Evolutionary conservation across 2,329 filamentous ascomycete genomes (phyloP).

Genomic region (Colletotrichum spinosum): DNA sequence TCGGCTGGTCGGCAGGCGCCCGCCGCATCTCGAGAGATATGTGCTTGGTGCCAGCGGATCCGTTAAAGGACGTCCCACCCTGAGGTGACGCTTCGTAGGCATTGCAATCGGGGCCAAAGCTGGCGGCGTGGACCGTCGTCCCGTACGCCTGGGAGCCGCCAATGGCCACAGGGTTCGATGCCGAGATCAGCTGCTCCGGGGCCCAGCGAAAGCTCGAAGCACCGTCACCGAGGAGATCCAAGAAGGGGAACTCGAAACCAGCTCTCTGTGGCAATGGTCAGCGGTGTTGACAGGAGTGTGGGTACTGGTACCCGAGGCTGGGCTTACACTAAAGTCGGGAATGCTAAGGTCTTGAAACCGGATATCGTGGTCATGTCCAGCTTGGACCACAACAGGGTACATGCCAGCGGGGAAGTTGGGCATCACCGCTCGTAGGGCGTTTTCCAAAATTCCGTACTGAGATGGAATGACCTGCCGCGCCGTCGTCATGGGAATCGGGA

Average conservation of each 20-base stretch:
- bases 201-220: constrained; percentile 64
- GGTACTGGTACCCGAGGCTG: constrained; percentile 38
- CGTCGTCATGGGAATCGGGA: constrained; percentile 60
- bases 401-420: constrained; percentile 61
- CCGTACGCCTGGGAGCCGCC: constrained; percentile 60
- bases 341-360: constrained; percentile 53
- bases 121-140: constrained; percentile 52
- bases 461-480: constrained; percentile 61
- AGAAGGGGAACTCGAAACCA: constrained; percentile 66
- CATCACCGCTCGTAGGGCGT: constrained; percentile 58
- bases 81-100: constrained; percentile 53
- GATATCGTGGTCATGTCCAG: constrained; percentile 63
- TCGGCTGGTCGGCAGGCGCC: constrained; percentile 5
- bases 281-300: not conserved
- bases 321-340: constrained; percentile 60
- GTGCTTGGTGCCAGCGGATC: constrained; percentile 26
- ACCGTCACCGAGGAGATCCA: constrained; percentile 63
- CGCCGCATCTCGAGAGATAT: constrained; percentile 39
- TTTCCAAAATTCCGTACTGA: constrained; percentile 61
- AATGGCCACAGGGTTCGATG: constrained; percentile 55
- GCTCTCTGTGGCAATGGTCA: constrained; percentile 51
- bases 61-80: constrained; percentile 38
- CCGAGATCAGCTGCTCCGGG: constrained; percentile 59
- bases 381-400: constrained; percentile 65
- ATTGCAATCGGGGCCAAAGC: constrained; percentile 60